A percentile compares a stretch with the other conserved stretches of the same genome.
phyloP scores from a whole-genome alignment of 163 green algal species.

The Chloroidium sp. region DNA sequence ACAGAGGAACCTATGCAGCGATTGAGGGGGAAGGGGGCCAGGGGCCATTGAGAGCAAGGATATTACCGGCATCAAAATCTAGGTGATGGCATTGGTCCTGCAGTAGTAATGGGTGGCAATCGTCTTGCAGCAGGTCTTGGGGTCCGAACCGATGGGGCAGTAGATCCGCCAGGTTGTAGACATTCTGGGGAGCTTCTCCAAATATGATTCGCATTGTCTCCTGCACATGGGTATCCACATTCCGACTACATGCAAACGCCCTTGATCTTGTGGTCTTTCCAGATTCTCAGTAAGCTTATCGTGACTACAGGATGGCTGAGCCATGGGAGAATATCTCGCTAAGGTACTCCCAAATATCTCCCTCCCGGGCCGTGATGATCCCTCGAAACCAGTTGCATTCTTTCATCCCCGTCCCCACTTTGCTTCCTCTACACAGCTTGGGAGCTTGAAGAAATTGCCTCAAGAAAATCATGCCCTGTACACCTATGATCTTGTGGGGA shows the following conservation, averaged over 20 bases:
- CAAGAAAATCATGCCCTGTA: not conserved
- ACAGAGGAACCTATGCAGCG: no score
- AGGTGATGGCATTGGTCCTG: constrained; percentile 55
- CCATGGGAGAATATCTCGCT: not conserved
- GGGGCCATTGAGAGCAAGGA: no score
- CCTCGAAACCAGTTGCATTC: not conserved
- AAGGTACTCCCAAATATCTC: not conserved
- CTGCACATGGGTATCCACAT: constrained; percentile 15
- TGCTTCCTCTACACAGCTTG: no score
- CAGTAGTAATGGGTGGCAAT: constrained; percentile 63
- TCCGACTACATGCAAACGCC: not conserved
- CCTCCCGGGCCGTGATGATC: not conserved
- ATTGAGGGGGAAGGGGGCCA: no score
- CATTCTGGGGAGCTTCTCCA: constrained; percentile 16
- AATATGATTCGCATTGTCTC: constrained; percentile 53
- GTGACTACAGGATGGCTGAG: not conserved
- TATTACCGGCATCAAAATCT: no score
- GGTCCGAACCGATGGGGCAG: constrained; percentile 79
- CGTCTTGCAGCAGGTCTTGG: constrained; percentile 58
- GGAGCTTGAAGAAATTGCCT: not conserved
- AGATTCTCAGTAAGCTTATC: not conserved
- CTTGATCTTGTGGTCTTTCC: not conserved
- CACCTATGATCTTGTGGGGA: not conserved
- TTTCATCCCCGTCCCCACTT: no score
- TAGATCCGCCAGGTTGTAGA: constrained; percentile 55